Evolutionary conservation across 2,329 filamentous ascomycete species (phyloP).

Genomic region (Talaromyces pinophilus): DNA sequence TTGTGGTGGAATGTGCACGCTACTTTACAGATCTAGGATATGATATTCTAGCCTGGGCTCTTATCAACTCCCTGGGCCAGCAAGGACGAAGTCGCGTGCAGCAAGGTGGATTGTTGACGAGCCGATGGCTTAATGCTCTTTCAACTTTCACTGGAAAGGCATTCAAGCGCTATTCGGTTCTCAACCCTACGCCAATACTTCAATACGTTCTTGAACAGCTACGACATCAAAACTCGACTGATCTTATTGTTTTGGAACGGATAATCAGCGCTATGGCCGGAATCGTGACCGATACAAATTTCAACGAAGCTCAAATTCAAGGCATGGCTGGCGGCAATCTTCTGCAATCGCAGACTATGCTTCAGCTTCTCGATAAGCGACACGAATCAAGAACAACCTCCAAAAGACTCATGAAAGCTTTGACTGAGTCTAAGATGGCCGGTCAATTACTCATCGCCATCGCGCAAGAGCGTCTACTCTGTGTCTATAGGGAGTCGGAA

Average conservation of each 20-base stretch:
- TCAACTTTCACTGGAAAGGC: constrained; percentile 89
- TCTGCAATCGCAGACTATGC: constrained; percentile 76
- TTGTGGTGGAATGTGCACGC: constrained; percentile 88
- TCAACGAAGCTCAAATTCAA: constrained; percentile 82
- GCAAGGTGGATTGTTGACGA: constrained; percentile 72
- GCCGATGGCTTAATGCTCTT: constrained; percentile 86
- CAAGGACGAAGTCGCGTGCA: constrained; percentile 61
- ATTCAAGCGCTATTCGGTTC: constrained; percentile 79
- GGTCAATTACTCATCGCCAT: constrained; percentile 85
- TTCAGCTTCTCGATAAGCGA: constrained; percentile 77
- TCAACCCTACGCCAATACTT: constrained; percentile 81
- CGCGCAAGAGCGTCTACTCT: constrained; percentile 85
- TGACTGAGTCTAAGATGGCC: constrained; percentile 75
- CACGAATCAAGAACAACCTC: constrained; percentile 74
- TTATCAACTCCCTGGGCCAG: constrained; percentile 70
- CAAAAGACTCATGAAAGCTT: constrained; percentile 73
- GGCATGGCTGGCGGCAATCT: constrained; percentile 85
- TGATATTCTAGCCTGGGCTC: constrained; percentile 88
- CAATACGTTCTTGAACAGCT: constrained; percentile 89
- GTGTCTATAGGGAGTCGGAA: constrained; percentile 70
- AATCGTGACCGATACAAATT: constrained; percentile 80
- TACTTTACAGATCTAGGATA: constrained; percentile 93
- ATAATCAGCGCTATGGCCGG: constrained; percentile 92
- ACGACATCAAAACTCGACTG: constrained; percentile 77
- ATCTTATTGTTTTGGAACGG: constrained; percentile 88